phyloP scores from a whole-genome alignment of 2,329 filamentous ascomycete genomes.

The Talaromyces sp. region DNA sequence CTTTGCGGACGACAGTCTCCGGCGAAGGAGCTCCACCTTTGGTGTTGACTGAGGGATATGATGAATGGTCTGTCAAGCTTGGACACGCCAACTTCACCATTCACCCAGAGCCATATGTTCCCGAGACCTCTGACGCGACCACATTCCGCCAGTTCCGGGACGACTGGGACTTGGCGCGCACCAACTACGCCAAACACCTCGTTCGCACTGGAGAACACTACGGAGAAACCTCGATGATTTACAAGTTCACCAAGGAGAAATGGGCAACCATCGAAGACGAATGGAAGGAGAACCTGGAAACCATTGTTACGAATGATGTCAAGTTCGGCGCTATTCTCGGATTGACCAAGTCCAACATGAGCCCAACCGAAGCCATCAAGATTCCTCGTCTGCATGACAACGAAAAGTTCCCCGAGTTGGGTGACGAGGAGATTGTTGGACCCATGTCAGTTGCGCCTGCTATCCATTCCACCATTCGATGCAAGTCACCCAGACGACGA shows the following conservation, averaged over 20 bases:
- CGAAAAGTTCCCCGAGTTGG: conserved; percentile 83
- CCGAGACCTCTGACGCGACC: conserved; percentile 60
- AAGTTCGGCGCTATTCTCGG: conserved; percentile 37
- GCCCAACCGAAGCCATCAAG: conserved; percentile 52
- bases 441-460: conserved; percentile 67
- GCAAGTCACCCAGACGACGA: conserved; percentile 42
- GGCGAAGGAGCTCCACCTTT: conserved; percentile 55
- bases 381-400: conserved; percentile 49
- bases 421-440: conserved; percentile 89
- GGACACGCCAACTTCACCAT: conserved; percentile 95
- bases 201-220: conserved; percentile 88
- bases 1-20: conserved; percentile 41
- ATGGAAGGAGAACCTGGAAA: conserved; percentile 71
- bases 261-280: conserved; percentile 75
- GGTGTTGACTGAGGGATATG: conserved; percentile 62
- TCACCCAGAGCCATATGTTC: conserved; percentile 73
- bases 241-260: conserved; percentile 80
- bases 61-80: conserved; percentile 80
- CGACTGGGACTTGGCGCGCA: conserved; percentile 79
- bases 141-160: conserved; percentile 65
- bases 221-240: conserved; percentile 84
- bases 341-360: conserved; percentile 39
- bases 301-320: conserved; percentile 56
- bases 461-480: conserved; percentile 45
- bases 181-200: conserved; percentile 86